These are phyloP conservation scores for Cyclostephanos tholiformis DNA, from an alignment of 108 stramenopile genomes.

Conservation along the genomic window DNA sequence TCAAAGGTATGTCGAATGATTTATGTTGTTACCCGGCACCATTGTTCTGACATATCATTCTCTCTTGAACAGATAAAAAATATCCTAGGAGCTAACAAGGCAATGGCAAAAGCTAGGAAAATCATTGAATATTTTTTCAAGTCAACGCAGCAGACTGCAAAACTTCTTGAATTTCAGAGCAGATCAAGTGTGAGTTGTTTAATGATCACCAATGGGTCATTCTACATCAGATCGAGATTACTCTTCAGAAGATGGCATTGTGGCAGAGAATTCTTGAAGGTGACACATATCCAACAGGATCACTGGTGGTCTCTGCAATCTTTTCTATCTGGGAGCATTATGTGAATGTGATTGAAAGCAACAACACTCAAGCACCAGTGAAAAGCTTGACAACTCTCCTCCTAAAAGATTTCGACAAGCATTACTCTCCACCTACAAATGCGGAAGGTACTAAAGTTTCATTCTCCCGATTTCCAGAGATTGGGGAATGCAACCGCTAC, in stretches of 20 bases:
- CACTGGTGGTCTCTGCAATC: not conserved
- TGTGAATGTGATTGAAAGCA: not conserved
- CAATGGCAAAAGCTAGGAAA: no score
- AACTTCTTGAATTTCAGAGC: not conserved
- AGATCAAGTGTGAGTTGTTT: not conserved
- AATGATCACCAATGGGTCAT: no score
- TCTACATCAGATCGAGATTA: not conserved
- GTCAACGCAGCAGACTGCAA: no score
- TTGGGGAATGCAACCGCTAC: not conserved
- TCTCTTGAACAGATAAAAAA: conserved; percentile 2
- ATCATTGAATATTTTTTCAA: no score
- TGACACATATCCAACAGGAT: no score
- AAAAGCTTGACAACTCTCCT: not conserved
- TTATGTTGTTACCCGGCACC: not conserved
- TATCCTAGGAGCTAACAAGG: not conserved
- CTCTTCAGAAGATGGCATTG: not conserved
- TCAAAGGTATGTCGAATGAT: no score
- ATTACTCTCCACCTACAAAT: not conserved
- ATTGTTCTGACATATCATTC: not conserved
- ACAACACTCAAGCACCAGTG: not conserved
- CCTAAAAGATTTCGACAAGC: not conserved
- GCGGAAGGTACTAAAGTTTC: not conserved
- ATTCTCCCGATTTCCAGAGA: not conserved
- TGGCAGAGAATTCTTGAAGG: conserved; percentile 5
- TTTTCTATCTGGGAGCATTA: not conserved